phyloP scores from a whole-genome alignment of 495 filamentous ascomycete species.

The Podospora pseudoanserina region DNA sequence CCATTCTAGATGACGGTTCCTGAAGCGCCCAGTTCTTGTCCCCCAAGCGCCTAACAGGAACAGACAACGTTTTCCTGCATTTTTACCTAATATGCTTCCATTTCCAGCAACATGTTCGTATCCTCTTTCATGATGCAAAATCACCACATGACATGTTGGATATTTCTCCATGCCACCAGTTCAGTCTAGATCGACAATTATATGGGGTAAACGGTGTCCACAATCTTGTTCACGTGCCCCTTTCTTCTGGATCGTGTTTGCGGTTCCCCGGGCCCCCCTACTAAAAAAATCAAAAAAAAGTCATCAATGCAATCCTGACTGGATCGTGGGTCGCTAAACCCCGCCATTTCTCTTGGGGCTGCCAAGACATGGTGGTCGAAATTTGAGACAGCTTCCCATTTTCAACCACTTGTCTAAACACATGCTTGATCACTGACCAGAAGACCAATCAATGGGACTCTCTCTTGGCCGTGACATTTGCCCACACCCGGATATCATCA shows the following conservation, averaged over 20 bases:
- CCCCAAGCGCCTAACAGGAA: neutral
- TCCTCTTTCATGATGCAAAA: neutral
- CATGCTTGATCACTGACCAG: neutral
- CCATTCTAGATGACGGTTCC: neutral
- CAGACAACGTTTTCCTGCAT: neutral
- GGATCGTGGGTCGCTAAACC: neutral
- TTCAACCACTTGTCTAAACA: neutral
- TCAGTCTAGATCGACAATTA: neutral
- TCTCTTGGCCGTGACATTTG: neutral
- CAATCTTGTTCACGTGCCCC: neutral
- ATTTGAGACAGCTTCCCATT: neutral
- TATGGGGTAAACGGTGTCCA: neutral
- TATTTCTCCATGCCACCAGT: neutral
- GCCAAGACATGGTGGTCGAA: neutral
- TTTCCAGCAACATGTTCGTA: slow-evolving; percentile 2
- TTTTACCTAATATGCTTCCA: neutral
- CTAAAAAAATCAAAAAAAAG: neutral
- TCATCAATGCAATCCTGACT: neutral
- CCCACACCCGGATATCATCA: neutral
- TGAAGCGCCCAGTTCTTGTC: neutral
- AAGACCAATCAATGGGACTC: neutral
- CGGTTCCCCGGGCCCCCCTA: neutral
- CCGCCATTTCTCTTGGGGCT: neutral
- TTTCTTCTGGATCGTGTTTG: neutral
- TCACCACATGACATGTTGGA: neutral